Evolutionary conservation across 768 basidiomycete genomes (phyloP), one percentile per base, ranked within the genome.

Genomic region (Kondoa subrosea): DNA sequence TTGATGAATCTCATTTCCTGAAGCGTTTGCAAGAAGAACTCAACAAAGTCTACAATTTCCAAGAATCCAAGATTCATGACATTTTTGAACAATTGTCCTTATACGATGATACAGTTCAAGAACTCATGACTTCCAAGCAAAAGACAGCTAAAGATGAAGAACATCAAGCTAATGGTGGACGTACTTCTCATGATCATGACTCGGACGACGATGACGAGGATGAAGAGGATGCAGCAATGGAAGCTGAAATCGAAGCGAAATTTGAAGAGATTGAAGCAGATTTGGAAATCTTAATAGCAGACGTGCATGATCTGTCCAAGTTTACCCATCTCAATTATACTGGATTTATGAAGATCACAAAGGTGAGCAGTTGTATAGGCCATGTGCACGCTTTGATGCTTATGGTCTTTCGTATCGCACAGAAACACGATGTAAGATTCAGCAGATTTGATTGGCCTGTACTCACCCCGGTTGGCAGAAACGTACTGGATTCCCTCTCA

Each of bases 271-370:
- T 97, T 25, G 91, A 97, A 78, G 92, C 95, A 75, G 90, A 92
- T 75, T 89, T 97, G 25, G 93, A 92, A 0, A 87, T 84, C 56
- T 83, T 99, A 57, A 93, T 99, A 21, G 93, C 93, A 0, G 81
- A 81, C 69, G 80, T 80, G 2, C 78, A 80, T 65, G 78, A 80
- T 60, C 61, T 64, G 29, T 91, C 91, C 0, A 80, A 96, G 32
- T 88, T 92, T 76, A 92, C 93, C 1, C 97, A 97, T 76, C 83
- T 97, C 66, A 97, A 97, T 76, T 91, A 96, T 74, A 96, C 95
- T 0, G 95, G 95, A 12, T 99, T 99, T 77, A 87, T 96, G 82
- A 99, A 99, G 79, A 96, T 96, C 70, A 81, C 96, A 70, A 96
- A 97, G 83, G 88, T 87, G 69, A 60, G 77, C 77, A 72, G 57